Evolutionary conservation across 495 filamentous ascomycete species (phyloP).

Genomic region (Penicillium dipodomyicola): DNA sequence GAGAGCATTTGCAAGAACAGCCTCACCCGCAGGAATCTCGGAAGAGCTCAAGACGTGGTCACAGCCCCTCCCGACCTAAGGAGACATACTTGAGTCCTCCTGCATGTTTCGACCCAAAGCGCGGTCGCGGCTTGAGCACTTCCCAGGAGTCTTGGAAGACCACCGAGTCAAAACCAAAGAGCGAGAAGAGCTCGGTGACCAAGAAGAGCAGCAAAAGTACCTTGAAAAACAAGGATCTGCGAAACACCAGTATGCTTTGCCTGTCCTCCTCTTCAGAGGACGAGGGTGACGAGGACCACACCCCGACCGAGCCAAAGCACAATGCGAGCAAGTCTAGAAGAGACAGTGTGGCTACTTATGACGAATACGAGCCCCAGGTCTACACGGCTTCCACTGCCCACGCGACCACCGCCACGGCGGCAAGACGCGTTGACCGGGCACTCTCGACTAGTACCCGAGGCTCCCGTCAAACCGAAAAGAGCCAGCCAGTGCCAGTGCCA

Average conservation of each 20-base stretch:
- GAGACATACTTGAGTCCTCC: constrained; percentile 27
- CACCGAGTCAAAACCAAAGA: constrained; percentile 19
- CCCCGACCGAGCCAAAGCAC: constrained; percentile 13
- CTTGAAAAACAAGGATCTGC: constrained; percentile 47
- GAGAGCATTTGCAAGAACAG: constrained; percentile 28
- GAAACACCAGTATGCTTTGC: constrained; percentile 52
- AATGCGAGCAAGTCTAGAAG: constrained; percentile 24
- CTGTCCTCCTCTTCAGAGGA: constrained; percentile 56
- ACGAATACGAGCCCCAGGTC: constrained; percentile 41
- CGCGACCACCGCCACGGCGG: constrained; percentile 28
- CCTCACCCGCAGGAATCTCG: constrained; percentile 21
- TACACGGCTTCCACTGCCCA: constrained; percentile 42
- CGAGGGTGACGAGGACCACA: constrained; percentile 43
- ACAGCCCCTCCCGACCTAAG: constrained; percentile 23
- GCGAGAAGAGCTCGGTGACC: constrained; percentile 26
- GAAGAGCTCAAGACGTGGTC: constrained; percentile 19
- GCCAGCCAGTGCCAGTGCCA: constrained; percentile 16
- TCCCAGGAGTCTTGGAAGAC: constrained; percentile 20
- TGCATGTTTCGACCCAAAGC: constrained; percentile 5
- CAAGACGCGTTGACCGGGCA: constrained; percentile 32
- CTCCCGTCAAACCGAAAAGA: constrained; percentile 24
- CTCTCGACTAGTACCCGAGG: constrained; percentile 31
- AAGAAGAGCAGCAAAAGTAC: constrained; percentile 47
- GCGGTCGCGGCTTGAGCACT: constrained; percentile 12
- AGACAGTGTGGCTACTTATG: constrained; percentile 41